Evolutionary conservation across 2,329 filamentous ascomycete species (phyloP).

Genomic region (Metarhizium sp.): DNA sequence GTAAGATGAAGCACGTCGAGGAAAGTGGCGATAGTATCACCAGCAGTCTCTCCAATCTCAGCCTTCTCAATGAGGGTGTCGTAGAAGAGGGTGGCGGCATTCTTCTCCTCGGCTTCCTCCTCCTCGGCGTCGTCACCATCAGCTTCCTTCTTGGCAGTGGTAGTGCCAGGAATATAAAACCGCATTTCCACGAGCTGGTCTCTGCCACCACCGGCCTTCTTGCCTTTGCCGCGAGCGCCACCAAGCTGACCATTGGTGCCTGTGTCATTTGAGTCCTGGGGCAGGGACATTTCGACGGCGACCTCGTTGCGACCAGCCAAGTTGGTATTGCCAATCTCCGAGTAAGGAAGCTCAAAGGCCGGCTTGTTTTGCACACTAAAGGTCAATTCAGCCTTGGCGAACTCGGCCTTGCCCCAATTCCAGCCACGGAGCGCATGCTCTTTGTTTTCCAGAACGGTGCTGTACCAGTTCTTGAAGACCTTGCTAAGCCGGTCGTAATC

Average conservation of each 20-base stretch:
- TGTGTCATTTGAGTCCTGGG: slow-evolving; percentile 60
- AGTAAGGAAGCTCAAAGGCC: slow-evolving; percentile 93
- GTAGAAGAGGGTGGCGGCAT: slow-evolving; percentile 94
- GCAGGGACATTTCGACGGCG: slow-evolving; percentile 82
- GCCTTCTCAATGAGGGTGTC: slow-evolving; percentile 97
- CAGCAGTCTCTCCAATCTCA: slow-evolving; percentile 97
- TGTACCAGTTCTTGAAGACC: slow-evolving; percentile 98
- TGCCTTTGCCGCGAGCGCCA: slow-evolving; percentile 66
- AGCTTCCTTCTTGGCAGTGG: slow-evolving; percentile 59
- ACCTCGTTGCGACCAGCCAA: slow-evolving; percentile 96
- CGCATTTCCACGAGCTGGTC: slow-evolving; percentile 98
- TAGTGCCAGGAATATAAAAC: slow-evolving; percentile 93
- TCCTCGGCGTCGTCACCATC: slow-evolving; percentile 59
- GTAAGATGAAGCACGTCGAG: slow-evolving; percentile 94
- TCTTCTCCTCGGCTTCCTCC: slow-evolving; percentile 63
- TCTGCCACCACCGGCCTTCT: slow-evolving; percentile 78
- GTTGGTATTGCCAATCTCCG: slow-evolving; percentile 96
- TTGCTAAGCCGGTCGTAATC: slow-evolving; percentile 87
- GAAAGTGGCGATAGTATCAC: slow-evolving; percentile 96
- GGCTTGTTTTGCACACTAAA: slow-evolving; percentile 97
- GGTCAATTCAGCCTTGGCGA: slow-evolving; percentile 85
- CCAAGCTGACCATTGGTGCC: slow-evolving; percentile 65
- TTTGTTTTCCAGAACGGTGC: slow-evolving; percentile 80
- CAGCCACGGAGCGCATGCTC: slow-evolving; percentile 93
- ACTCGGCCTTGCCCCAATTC: slow-evolving; percentile 99